These are phyloP conservation scores for Arachnomyces sp. DNA, from an alignment of 2,329 filamentous ascomycete genomes.

Conservation along the genomic window DNA sequence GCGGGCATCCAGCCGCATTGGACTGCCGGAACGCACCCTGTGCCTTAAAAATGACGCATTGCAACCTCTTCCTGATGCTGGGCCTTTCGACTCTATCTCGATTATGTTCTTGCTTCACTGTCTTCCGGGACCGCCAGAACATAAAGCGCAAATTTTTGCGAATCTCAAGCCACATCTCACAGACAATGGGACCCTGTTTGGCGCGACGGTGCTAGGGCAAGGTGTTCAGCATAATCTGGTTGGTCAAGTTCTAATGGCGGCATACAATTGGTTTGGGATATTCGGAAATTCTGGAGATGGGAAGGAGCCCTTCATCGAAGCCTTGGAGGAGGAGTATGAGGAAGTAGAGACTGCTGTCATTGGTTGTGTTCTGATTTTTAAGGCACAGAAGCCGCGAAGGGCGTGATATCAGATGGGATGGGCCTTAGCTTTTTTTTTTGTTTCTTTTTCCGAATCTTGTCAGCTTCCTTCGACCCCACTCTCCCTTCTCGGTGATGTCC, in stretches of 20 bases:
- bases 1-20: too few species aligned
- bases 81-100: slow-evolving; percentile 36
- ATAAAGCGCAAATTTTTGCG: slow-evolving; percentile 25
- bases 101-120: slow-evolving; percentile 40
- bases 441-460: too few species aligned
- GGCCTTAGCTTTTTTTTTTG: too few species aligned
- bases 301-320: background rate
- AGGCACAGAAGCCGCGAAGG: background rate
- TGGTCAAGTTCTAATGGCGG: slow-evolving; percentile 6
- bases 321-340: slow-evolving; percentile 8
- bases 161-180: slow-evolving; percentile 25
- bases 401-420: too few species aligned
- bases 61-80: slow-evolving; percentile 21
- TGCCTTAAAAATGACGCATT: slow-evolving; percentile 30
- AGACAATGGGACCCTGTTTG: slow-evolving; percentile 30
- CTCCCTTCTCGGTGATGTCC: too few species aligned
- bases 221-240: slow-evolving; percentile 19
- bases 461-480: too few species aligned
- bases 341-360: slow-evolving; percentile 9
- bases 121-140: slow-evolving; percentile 23
- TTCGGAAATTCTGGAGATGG: slow-evolving; percentile 2
- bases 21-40: background rate
- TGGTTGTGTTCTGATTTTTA: slow-evolving; percentile 1
- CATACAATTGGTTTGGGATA: background rate
- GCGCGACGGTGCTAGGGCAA: slow-evolving; percentile 31